Base-by-base conservation (phyloP, 768 basidiomycete genomes). In the Russula vinacea region DNA sequence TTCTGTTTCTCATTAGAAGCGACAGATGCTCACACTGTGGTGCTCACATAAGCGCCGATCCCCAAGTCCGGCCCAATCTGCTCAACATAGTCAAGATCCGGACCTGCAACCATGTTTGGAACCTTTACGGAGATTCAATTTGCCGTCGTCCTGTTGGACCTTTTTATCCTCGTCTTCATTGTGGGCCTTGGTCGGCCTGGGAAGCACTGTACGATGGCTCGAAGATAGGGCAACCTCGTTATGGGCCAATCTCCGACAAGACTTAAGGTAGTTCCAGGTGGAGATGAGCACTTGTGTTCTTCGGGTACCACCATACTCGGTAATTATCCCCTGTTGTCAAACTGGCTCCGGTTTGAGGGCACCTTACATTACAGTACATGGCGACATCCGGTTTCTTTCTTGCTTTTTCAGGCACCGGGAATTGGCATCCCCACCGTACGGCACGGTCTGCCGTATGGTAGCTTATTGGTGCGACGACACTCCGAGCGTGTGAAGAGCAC, bases 31-130 rank as follows among this genome's bases (percentile, higher is more conserved):
- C 19, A 40, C 22, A 19, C 29, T 11, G 37, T 54, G 40, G 33
- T 24, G 24, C 35, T 26, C n/a, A 52, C n/a, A 45, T 33, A 56
- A 42, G 40, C 40, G 50, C 54, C n/a, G 40, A 52, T 17, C 64
- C 44, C 39, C 13, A 9, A 19, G 22, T 24, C n/a, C 14, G 42
- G 39, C 17, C 5, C 45, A 33, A 26, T 24, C 22, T 19, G 47
- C 47, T 55, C 39, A 35, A 60, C 29, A 29, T 29, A 29, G 29
- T 29, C 29, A 29, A 29, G 29, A 26, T 33, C 37, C 29, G 45
- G 58, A 51, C 37, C 19, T 29, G 58, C 59, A 33, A 51, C 58
- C 24, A 56, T 50, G 22, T 56, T 60, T 51, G 54, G 64, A 61
- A 44, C 39, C 29, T n/a, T 56, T 17, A n/a, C 54, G 39, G 39